Percentiles rank a stretch among this genome's conserved stretches.
Conservation (phyloP, 139 green algal genomes). For the Yamagishiella unicocca region DNA sequence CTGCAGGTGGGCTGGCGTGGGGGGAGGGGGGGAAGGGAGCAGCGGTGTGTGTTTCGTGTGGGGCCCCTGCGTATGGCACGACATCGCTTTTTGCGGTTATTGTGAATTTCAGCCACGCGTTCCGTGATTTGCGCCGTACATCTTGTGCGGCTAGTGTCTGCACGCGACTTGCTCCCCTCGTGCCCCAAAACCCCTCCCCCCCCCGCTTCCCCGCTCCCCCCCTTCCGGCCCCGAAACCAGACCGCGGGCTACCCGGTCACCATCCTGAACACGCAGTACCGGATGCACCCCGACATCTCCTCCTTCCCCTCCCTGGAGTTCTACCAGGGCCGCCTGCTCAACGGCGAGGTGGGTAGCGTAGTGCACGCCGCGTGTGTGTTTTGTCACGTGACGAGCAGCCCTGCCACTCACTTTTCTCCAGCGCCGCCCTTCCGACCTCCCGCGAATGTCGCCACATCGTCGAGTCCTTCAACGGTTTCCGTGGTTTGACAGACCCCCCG, state of each 20-base stretch:
- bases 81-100: too few species aligned
- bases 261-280: slow-evolving; percentile 68
- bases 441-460: too few species aligned
- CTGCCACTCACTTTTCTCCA: too few species aligned
- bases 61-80: too few species aligned
- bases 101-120: too few species aligned
- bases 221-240: background rate
- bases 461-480: too few species aligned
- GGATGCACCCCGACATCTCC: slow-evolving; percentile 94
- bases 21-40: background rate
- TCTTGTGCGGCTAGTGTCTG: background rate
- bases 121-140: background rate
- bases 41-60: background rate
- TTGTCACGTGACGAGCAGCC: too few species aligned
- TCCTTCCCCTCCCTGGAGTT: slow-evolving; percentile 88
- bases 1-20: slow-evolving; percentile 67
- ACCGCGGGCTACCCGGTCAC: slow-evolving; percentile 52
- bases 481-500: background rate
- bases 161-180: background rate
- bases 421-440: too few species aligned
- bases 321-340: slow-evolving; percentile 80
- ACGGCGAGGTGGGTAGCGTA: slow-evolving; percentile 69
- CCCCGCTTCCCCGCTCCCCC: background rate
- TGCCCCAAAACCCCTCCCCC: background rate
- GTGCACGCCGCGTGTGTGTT: too few species aligned